Evolutionary conservation across 2,329 filamentous ascomycete genomes (phyloP).

Genomic region (Fusarium metavorans): DNA sequence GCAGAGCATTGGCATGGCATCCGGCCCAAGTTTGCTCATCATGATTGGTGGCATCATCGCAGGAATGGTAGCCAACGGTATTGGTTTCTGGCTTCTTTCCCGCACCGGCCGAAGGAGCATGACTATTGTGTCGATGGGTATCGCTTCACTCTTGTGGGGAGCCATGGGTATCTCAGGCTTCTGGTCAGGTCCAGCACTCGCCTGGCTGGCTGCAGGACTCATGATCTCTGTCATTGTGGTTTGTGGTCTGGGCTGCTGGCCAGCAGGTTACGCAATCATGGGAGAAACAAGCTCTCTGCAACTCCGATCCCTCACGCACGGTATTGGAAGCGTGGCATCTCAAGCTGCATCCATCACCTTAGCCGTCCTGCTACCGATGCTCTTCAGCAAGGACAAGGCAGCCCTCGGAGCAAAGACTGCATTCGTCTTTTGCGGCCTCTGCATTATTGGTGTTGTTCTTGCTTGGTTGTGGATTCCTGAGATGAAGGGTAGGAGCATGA

Average conservation of each 20-base stretch:
- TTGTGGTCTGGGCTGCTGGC: slow-evolving; percentile 56
- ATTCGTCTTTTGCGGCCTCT: slow-evolving; percentile 54
- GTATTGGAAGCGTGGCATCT: slow-evolving; percentile 55
- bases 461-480: slow-evolving; percentile 43
- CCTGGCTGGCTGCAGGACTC: slow-evolving; percentile 37
- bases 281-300: slow-evolving; percentile 45
- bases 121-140: slow-evolving; percentile 49
- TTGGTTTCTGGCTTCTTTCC: slow-evolving; percentile 58
- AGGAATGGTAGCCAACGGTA: slow-evolving; percentile 58
- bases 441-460: slow-evolving; percentile 23
- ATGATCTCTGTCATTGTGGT: slow-evolving; percentile 56
- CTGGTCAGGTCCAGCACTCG: slow-evolving; percentile 1
- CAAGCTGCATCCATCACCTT: slow-evolving; percentile 51
- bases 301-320: slow-evolving; percentile 47
- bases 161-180: slow-evolving; percentile 51
- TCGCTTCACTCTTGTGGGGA: slow-evolving; percentile 54
- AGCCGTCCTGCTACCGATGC: slow-evolving; percentile 42
- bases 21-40: slow-evolving; percentile 54
- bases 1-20: slow-evolving; percentile 47
- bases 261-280: slow-evolving; percentile 54
- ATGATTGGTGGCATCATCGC: slow-evolving; percentile 59
- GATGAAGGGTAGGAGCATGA: slow-evolving; percentile 39
- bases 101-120: slow-evolving; percentile 55
- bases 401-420: slow-evolving; percentile 55
- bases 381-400: slow-evolving; percentile 47